phyloP scores from a whole-genome alignment of 805 yeast genomes.

The Priceomyces fermenticarens region DNA sequence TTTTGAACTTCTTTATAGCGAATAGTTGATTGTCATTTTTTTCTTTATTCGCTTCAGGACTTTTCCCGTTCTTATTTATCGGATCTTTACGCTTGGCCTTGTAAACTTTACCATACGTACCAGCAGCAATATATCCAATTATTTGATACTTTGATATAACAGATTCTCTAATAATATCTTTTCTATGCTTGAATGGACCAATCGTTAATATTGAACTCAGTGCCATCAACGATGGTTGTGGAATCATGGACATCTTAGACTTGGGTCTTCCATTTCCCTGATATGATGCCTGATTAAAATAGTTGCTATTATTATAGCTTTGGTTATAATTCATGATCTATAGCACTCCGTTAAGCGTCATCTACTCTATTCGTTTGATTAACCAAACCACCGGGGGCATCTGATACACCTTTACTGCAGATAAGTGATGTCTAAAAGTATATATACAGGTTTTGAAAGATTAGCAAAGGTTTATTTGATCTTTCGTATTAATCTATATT shows the following conservation, averaged over 20 bases:
- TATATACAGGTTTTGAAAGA: too few species aligned
- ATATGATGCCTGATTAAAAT: constrained; percentile 1
- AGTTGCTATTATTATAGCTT: constrained; percentile 1
- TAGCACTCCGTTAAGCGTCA: background rate
- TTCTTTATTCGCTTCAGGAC: constrained; percentile 3
- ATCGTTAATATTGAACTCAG: constrained; percentile 37
- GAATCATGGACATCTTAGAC: constrained; percentile 20
- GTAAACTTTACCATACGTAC: constrained; percentile 94
- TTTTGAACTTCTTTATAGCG: constrained; percentile 95
- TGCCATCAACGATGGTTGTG: constrained; percentile 39
- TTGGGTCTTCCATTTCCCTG: constrained; percentile 3
- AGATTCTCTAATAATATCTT: constrained; percentile 61
- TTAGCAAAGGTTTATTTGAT: too few species aligned
- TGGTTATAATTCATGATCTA: constrained; percentile 4
- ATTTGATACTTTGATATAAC: constrained; percentile 86
- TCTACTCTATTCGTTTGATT: too few species aligned
- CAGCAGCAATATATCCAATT: constrained; percentile 95
- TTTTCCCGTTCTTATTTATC: constrained; percentile 7
- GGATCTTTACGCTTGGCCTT: constrained; percentile 62
- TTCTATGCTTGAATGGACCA: constrained; percentile 47
- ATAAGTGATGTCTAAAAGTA: background rate
- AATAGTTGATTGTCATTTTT: constrained; percentile 35
- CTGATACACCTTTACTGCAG: constrained; percentile 2
- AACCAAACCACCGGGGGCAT: too few species aligned
- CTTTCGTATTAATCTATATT: background rate